A percentile compares a stretch with the other conserved stretches of the same genome.
Evolutionary conservation across 257 asterid species (phyloP).

Genomic region (Solanum okadae): DNA sequence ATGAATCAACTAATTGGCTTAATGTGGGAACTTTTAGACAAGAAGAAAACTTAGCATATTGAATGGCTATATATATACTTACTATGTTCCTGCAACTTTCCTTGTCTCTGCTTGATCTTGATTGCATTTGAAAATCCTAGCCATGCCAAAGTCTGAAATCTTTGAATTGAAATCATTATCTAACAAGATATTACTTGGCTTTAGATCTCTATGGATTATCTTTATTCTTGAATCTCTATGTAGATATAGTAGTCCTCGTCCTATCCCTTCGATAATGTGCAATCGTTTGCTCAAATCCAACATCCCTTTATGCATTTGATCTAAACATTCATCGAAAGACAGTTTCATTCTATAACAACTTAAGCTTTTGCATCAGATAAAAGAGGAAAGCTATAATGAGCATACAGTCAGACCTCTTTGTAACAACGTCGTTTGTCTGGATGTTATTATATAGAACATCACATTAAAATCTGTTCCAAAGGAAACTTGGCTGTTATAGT

Average conservation of each 20-base stretch:
- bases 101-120: conserved; percentile 38
- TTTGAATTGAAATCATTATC: conserved; percentile 52
- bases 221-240: conserved; percentile 52
- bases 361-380: too few species aligned
- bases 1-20: neutral
- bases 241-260: conserved; percentile 53
- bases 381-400: neutral
- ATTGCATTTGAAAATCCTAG: conserved; percentile 41
- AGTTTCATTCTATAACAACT: neutral
- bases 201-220: conserved; percentile 53
- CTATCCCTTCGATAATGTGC: conserved; percentile 32
- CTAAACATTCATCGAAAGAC: conserved; percentile 10
- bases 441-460: neutral
- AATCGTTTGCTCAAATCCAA: conserved; percentile 22
- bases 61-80: conserved; percentile 7
- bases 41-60: neutral
- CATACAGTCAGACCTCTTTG: neutral
- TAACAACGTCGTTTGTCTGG: neutral
- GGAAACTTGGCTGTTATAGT: neutral
- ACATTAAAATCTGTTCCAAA: neutral
- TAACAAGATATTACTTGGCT: conserved; percentile 46
- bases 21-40: neutral
- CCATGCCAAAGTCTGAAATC: conserved; percentile 68
- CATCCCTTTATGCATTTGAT: neutral
- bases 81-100: conserved; percentile 55